Base-by-base conservation (phyloP, 345 rosid genomes). In the Capsella bursapastoris region DNA sequence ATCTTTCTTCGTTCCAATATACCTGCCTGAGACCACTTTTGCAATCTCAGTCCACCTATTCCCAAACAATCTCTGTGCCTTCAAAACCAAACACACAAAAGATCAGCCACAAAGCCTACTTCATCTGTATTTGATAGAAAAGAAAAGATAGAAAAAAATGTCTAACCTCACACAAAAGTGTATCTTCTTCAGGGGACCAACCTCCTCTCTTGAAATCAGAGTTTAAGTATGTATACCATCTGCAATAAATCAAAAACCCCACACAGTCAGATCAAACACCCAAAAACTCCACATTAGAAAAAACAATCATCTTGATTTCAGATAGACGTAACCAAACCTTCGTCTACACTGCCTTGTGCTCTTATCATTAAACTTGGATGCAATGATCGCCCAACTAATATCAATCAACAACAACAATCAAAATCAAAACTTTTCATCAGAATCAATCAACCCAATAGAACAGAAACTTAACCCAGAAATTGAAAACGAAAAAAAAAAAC, bases 21-120 rank as follows among this genome's bases (percentile, higher is more conserved):
- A 95, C 99, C 99, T 92, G 80, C 99, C 98, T 75, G 97, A 90
- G 80, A 95, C 97, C 87, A 92, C 97, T 87, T 95, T 95, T 63
- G 99, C 98, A 34, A 95, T 95, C 83, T 95, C 98, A 32, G 97
- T 95, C 99, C 99, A 95, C 82, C 97, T 86, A 79, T 95, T 95
- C 34, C 99, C 99, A 70, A 87, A 92, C 75, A 92, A 76, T 78
- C 85, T 89, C 70, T 95, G 99, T 29, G 99, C 98, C 99, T 95
- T 84, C 0, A 6, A 66, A 78, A 84, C 70, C 73, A 74, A 49
- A 55, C 62, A 63, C 61, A 75, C 2, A 70, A 4, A 72, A 32
- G 53, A 78, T 66, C 60, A 72, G 40, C 34, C 56, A 55, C 70
- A 79, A 29, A 67, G 57, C 8, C 15, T 44, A 49, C 0, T 64